Evolutionary conservation across 2,329 filamentous ascomycete species (phyloP).

Genomic region (Colletotrichum tabaci): DNA sequence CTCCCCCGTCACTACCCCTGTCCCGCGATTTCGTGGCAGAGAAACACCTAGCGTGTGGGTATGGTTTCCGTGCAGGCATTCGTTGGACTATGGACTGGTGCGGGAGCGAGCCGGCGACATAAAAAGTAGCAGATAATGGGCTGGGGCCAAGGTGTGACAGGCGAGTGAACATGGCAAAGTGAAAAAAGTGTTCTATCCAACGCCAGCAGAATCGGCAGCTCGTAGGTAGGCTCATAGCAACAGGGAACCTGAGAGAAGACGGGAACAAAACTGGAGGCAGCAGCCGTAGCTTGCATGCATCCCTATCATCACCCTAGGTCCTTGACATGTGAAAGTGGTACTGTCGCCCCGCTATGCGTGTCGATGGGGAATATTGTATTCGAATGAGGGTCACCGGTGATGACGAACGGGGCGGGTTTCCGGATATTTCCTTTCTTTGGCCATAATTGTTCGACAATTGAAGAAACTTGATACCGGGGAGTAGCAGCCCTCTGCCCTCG

Average conservation of each 20-base stretch:
- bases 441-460: conserved; percentile 16
- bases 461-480: background rate
- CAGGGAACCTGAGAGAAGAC: background rate
- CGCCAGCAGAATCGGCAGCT: background rate
- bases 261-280: background rate
- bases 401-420: conserved; percentile 1
- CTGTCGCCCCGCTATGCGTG: conserved; percentile 23
- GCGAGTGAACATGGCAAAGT: background rate
- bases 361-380: conserved; percentile 7
- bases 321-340: conserved; percentile 41
- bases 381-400: background rate
- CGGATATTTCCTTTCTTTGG: conserved; percentile 7
- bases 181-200: background rate
- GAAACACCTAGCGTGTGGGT: background rate
- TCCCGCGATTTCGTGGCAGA: background rate
- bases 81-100: background rate
- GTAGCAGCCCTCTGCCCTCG: background rate
- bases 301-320: conserved; percentile 30
- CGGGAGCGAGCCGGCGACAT: background rate
- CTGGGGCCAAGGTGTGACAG: conserved; percentile 9
- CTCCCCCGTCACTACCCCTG: background rate
- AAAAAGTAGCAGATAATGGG: background rate
- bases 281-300: conserved; percentile 30
- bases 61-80: conserved; percentile 2
- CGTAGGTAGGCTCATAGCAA: background rate